Conservation (phyloP, 179 eudicot genomes). For the Beta lomatogona region DNA sequence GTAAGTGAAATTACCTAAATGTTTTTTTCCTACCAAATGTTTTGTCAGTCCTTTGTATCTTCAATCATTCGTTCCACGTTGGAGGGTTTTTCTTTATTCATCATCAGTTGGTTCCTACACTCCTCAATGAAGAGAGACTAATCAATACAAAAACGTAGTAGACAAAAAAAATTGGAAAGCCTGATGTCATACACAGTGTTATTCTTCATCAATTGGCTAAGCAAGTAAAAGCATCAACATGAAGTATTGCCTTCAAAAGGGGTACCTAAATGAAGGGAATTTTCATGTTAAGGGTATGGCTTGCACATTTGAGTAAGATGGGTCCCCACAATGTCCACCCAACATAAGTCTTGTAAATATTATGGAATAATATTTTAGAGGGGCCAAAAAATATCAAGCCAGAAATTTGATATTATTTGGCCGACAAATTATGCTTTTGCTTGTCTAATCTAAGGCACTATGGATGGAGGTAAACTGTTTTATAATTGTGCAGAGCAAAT, state of each 20-base stretch:
- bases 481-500: constrained; percentile 16
- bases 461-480: constrained; percentile 30
- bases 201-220: constrained; percentile 10
- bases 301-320: constrained; percentile 13
- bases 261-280: neutral
- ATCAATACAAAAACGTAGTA: neutral
- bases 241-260: neutral
- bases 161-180: neutral
- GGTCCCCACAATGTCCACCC: constrained; percentile 21
- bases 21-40: no score
- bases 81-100: no score
- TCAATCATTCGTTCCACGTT: no score
- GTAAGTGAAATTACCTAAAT: no score
- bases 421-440: constrained; percentile 37
- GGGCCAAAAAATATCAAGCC: constrained; percentile 17
- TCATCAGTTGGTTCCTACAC: no score
- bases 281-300: constrained; percentile 14
- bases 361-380: constrained; percentile 11
- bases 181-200: neutral
- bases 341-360: neutral
- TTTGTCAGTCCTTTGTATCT: no score
- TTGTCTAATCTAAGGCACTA: constrained; percentile 37
- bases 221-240: neutral
- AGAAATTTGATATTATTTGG: constrained; percentile 21
- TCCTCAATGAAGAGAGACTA: neutral